These are phyloP conservation scores for Cochlearia excelsa DNA, from an alignment of 345 rosid genomes.

Conservation along the genomic window DNA sequence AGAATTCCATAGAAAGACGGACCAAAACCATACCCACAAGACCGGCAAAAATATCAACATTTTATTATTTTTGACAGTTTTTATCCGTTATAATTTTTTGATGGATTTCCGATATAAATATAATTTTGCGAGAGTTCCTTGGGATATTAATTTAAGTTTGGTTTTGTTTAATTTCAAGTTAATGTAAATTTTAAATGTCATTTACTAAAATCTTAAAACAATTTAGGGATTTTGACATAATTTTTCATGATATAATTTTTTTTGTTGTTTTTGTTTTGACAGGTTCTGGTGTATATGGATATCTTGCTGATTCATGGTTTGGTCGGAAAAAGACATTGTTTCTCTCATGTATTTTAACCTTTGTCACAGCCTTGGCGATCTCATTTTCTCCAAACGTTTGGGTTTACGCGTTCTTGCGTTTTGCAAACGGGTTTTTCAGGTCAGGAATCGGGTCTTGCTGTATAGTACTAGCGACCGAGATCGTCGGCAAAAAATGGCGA, in stretches of 20 bases:
- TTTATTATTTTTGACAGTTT: too few relatives aligned
- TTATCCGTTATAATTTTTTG: too few relatives aligned
- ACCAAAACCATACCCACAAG: too few relatives aligned
- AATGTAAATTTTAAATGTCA: too few relatives aligned
- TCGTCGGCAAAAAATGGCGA: slow-evolving; percentile 68
- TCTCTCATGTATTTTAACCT: slow-evolving; percentile 50
- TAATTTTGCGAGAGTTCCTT: too few relatives aligned
- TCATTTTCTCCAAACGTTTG: slow-evolving; percentile 70
- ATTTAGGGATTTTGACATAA: too few relatives aligned
- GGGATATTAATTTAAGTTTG: too few relatives aligned
- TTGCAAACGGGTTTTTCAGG: slow-evolving; percentile 52
- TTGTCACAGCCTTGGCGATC: slow-evolving; percentile 51
- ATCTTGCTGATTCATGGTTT: slow-evolving; percentile 53
- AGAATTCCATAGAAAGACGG: too few relatives aligned
- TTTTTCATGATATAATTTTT: not conserved
- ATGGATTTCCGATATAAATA: too few relatives aligned
- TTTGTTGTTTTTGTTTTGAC: slow-evolving; percentile 1
- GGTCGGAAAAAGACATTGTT: slow-evolving; percentile 61
- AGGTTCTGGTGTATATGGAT: slow-evolving; percentile 63
- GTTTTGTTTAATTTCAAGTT: too few relatives aligned
- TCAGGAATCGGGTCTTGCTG: slow-evolving; percentile 69
- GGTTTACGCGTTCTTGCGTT: slow-evolving; percentile 64
- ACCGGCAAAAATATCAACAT: too few relatives aligned
- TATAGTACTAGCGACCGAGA: slow-evolving; percentile 67
- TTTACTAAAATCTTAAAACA: too few relatives aligned